A percentile compares a stretch with the other conserved stretches of the same genome.
Conservation (phyloP, 2,329 filamentous ascomycete genomes). For the Pyrenophora teres region DNA sequence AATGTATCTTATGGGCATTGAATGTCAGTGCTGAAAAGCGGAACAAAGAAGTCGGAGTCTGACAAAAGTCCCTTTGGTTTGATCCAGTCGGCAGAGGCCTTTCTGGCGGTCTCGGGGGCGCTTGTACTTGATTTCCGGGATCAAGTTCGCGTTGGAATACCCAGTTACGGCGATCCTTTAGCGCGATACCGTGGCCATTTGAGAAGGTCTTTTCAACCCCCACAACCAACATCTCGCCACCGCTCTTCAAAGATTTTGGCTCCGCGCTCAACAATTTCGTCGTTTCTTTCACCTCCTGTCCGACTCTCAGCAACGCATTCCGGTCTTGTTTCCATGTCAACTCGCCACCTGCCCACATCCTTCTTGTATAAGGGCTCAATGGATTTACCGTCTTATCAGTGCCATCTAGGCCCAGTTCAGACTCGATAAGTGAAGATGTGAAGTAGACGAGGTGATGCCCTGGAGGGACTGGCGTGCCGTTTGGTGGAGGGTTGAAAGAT, state of each 20-base stretch:
- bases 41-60: conserved; percentile 76
- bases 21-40: conserved; percentile 90
- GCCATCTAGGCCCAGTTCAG: conserved; percentile 74
- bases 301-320: conserved; percentile 28
- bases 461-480: conserved; percentile 57
- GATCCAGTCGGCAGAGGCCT: conserved; percentile 25
- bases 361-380: conserved; percentile 69
- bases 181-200: conserved; percentile 36
- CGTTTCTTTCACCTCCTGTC: conserved; percentile 49
- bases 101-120: conserved; percentile 21
- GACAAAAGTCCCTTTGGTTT: conserved; percentile 60
- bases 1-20: conserved; percentile 91
- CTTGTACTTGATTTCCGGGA: conserved; percentile 44
- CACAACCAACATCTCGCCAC: conserved; percentile 63
- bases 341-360: conserved; percentile 91
- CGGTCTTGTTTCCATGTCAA: conserved; percentile 59
- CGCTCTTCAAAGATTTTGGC: conserved; percentile 56
- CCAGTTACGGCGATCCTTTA: conserved; percentile 46
- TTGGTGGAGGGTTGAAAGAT: conserved; percentile 22
- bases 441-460: conserved; percentile 91
- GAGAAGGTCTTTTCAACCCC: conserved; percentile 61
- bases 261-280: conserved; percentile 53
- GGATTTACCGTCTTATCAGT: conserved; percentile 82
- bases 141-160: conserved; percentile 53
- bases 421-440: conserved; percentile 69